These are phyloP conservation scores for Mariannaea elegans DNA, from an alignment of 2,329 filamentous ascomycete genomes.

Conservation along the genomic window DNA sequence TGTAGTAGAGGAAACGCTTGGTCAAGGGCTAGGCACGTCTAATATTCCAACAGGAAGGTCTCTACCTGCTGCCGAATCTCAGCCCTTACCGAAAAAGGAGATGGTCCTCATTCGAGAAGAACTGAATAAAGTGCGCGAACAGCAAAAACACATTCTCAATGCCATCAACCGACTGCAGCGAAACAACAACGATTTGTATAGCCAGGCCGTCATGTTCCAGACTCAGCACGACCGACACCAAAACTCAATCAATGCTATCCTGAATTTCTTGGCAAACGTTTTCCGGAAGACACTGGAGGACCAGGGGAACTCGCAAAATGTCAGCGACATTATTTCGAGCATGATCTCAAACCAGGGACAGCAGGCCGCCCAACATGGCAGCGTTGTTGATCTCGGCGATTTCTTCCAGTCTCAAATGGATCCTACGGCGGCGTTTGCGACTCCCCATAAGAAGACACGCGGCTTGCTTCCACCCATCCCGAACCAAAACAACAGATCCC, in stretches of 20 bases:
- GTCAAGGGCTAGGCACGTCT: constrained; percentile 32
- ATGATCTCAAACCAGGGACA: constrained; percentile 69
- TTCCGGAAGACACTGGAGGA: constrained; percentile 94
- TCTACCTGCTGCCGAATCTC: constrained; percentile 54
- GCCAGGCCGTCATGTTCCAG: constrained; percentile 89
- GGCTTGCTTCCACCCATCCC: constrained; percentile 65
- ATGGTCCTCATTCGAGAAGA: constrained; percentile 81
- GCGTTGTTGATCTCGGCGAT: constrained; percentile 69
- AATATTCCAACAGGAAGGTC: constrained; percentile 41
- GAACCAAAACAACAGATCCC: constrained; percentile 42
- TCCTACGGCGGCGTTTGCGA: constrained; percentile 48
- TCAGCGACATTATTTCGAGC: constrained; percentile 84
- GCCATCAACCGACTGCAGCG: constrained; percentile 83
- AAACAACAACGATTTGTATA: constrained; percentile 88
- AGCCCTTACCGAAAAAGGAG: constrained; percentile 73
- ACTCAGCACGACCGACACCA: constrained; percentile 95
- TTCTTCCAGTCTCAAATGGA: constrained; percentile 60
- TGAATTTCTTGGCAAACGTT: constrained; percentile 95
- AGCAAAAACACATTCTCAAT: constrained; percentile 85
- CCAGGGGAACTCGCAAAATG: constrained; percentile 76
- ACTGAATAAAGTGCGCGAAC: constrained; percentile 81
- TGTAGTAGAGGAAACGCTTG: constrained; percentile 51
- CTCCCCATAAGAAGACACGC: constrained; percentile 59
- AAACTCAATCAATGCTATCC: constrained; percentile 97
- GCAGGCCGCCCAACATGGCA: constrained; percentile 59